These are phyloP conservation scores for Herpetomonas tarakana DNA, from an alignment of 208 protist genomes.

Conservation along the genomic window DNA sequence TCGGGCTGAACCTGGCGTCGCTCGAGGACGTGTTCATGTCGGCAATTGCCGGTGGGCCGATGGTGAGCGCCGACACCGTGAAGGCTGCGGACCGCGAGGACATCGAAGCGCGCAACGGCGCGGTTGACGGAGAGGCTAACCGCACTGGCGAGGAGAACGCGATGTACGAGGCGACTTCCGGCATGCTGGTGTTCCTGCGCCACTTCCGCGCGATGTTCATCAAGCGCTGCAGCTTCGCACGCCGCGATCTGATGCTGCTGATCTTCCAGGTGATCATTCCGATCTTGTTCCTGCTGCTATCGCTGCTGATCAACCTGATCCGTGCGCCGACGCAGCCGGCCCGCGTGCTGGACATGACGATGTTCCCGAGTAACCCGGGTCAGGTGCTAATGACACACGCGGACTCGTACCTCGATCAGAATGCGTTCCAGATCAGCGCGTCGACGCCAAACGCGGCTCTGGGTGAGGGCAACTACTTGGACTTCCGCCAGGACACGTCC, in stretches of 20 bases:
- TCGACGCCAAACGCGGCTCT: slow-evolving; percentile 14
- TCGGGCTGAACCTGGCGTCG: slow-evolving; percentile 69
- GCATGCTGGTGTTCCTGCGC: slow-evolving; percentile 29
- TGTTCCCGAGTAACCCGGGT: slow-evolving; percentile 48
- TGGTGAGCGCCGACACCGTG: slow-evolving; percentile 4
- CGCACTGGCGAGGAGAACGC: slow-evolving; percentile 3
- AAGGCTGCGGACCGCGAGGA: neutral
- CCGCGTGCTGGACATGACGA: slow-evolving; percentile 58
- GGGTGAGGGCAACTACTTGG: slow-evolving; percentile 25
- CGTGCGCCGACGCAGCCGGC: slow-evolving; percentile 44
- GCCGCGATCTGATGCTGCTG: slow-evolving; percentile 64
- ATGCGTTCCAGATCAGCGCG: slow-evolving; percentile 26
- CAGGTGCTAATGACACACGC: slow-evolving; percentile 38
- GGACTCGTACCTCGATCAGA: slow-evolving; percentile 7
- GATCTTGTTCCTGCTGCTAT: slow-evolving; percentile 62
- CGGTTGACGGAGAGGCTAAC: neutral
- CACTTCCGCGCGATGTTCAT: slow-evolving; percentile 74
- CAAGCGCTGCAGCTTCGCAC: slow-evolving; percentile 76
- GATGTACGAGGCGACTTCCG: slow-evolving; percentile 16
- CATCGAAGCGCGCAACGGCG: neutral
- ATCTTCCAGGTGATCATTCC: slow-evolving; percentile 79
- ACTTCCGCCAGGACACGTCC: slow-evolving; percentile 15
- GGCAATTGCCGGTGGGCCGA: slow-evolving; percentile 19
- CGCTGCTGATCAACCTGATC: slow-evolving; percentile 66
- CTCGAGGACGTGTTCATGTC: slow-evolving; percentile 83